A percentile compares a stretch with the other conserved stretches of the same genome.
Evolutionary conservation across 805 yeast genomes (phyloP).

Genomic region (Pichia paraexigua): DNA sequence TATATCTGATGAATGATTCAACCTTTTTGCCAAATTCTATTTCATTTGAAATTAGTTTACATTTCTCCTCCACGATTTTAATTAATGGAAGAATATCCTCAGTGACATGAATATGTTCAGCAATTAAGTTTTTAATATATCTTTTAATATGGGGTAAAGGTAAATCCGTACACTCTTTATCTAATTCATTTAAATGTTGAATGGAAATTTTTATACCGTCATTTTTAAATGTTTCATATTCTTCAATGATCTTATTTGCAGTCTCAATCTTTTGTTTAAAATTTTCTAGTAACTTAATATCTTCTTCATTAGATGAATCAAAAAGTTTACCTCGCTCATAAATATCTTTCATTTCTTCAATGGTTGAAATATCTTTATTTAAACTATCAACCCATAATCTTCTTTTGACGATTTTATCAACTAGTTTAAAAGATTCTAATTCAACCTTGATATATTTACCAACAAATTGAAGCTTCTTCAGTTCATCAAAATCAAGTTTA

Average conservation of each 20-base stretch:
- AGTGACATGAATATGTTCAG: background rate
- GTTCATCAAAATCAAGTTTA: conserved; percentile 32
- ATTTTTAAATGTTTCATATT: background rate
- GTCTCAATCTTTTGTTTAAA: background rate
- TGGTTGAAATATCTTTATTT: conserved; percentile 16
- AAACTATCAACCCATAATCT: conserved; percentile 32
- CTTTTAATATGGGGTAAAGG: conserved; percentile 1
- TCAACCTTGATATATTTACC: conserved; percentile 56
- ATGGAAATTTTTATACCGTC: background rate
- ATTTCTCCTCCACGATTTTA: background rate
- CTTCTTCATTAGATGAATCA: conserved; percentile 13
- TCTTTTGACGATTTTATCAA: conserved; percentile 32
- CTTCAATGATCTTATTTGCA: conserved; percentile 5
- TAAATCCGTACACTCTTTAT: background rate
- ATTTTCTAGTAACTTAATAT: conserved; percentile 9
- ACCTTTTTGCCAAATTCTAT: background rate
- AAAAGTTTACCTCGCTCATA: conserved; percentile 21
- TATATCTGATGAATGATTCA: conserved; percentile 1
- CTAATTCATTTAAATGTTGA: background rate
- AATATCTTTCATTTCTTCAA: conserved; percentile 17
- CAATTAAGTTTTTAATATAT: background rate
- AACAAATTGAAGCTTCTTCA: conserved; percentile 43
- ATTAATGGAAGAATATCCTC: background rate
- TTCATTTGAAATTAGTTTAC: background rate
- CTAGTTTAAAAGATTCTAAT: conserved; percentile 38